A percentile compares a stretch with the other conserved stretches of the same genome.
phyloP scores from a whole-genome alignment of 352 stramenopile species.

The Globisporangium cystogenes region DNA sequence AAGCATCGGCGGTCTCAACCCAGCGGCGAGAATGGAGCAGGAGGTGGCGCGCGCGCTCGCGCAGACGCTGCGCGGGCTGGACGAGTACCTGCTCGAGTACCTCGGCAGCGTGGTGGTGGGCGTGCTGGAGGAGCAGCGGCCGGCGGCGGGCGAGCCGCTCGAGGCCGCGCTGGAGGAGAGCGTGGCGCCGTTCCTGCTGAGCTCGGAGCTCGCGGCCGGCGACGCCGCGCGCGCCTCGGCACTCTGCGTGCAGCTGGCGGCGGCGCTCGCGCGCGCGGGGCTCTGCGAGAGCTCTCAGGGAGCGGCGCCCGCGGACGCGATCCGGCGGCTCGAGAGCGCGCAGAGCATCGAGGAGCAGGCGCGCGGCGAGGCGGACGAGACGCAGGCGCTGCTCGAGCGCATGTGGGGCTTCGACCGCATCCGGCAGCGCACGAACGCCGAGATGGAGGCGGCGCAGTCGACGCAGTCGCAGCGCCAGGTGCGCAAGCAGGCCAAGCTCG shows the following conservation, averaged over 20 bases:
- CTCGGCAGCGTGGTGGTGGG: conserved; percentile 42
- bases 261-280: conserved; percentile 22
- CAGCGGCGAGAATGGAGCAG: conserved; percentile 19
- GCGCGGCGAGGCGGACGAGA: conserved; percentile 41
- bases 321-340: conserved; percentile 54
- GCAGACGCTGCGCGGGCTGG: conserved; percentile 46
- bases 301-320: conserved; percentile 15
- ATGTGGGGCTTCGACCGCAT: conserved; percentile 89
- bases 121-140: conserved; percentile 37
- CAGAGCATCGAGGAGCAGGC: conserved; percentile 75
- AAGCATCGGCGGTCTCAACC: no score
- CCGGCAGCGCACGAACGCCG: conserved; percentile 63
- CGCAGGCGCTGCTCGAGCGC: conserved; percentile 62
- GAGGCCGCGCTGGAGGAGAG: conserved; percentile 38
- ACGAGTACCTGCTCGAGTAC: conserved; percentile 72
- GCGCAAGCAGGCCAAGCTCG: conserved; percentile 71
- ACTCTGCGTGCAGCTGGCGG: conserved; percentile 39
- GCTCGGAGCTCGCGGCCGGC: conserved; percentile 40
- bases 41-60: conserved; percentile 39
- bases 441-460: conserved; percentile 71
- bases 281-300: conserved; percentile 14
- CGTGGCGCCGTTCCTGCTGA: conserved; percentile 71
- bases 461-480: conserved; percentile 75
- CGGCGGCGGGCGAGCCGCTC: conserved; percentile 28
- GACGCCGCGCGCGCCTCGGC: conserved; percentile 23